Evolutionary conservation across 140 eudicot species (phyloP), one percentile per base, ranked within the genome.

Genomic region (Cichorium intybus): DNA sequence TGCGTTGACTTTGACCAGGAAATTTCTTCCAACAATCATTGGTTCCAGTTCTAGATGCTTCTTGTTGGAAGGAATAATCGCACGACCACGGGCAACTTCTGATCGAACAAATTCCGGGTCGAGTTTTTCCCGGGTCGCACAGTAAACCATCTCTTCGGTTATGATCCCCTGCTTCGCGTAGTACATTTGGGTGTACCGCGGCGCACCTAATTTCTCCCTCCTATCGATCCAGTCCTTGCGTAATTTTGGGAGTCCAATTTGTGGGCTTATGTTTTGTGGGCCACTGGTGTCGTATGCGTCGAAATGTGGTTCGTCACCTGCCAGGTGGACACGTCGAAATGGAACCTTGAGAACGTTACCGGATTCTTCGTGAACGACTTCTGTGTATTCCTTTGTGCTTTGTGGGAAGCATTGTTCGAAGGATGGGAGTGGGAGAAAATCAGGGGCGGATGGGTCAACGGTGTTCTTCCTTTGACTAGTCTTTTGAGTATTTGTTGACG

Each of bases 1-100:
- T 24, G 99, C 99, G 52, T 93, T 88, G 15, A 93, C 84, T 78
- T 93, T 93, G 7, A 93, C 99, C 82, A 93, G 64, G 84, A 93
- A 93, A 27, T 93, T 93, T 27, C 99, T 80, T 57, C 99, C 99
- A 10, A 93, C 94, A 33, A 93, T 88, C 99, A 93, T 93, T 2
- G 97, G 99, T 71, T 93, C 99, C 74, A 93, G 62, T 67, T 93
- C 99, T 0, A 79, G 55, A 58, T 93, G 99, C 75, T 78, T 93
- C 64, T 93, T 93, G 85, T 93, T 93, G 15, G 99, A 93, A 16
- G 99, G 99, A 35, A 93, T 93, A 65, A 93, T 93, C 58, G 99
- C 99, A 61, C 99, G 97, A 3, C 99, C 99, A 57, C 97, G 94
- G 6, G 99, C 97, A 24, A 93, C 99, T 75, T 93, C 99, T 15